Percentiles rank a stretch among this genome's conserved stretches.
Conservation (phyloP, 2,329 filamentous ascomycete genomes). For the Nemania sp. region DNA sequence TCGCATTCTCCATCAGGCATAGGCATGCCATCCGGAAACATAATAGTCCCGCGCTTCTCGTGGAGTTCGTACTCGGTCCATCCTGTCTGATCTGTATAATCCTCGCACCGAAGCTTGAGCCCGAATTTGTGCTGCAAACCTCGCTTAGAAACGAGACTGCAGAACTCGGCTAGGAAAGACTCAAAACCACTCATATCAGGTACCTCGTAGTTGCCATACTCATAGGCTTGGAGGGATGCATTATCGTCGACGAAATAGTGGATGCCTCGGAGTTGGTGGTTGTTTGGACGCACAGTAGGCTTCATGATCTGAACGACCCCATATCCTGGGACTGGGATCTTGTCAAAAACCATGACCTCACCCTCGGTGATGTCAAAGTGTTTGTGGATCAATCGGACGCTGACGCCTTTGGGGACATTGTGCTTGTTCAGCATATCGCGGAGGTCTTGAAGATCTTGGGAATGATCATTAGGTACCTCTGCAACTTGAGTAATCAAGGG, state of each 20-base stretch:
- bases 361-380: background rate
- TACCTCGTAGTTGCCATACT: constrained; percentile 19
- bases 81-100: constrained; percentile 16
- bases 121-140: constrained; percentile 19
- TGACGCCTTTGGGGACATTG: background rate
- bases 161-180: constrained; percentile 18
- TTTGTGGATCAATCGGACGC: background rate
- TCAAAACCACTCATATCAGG: constrained; percentile 21
- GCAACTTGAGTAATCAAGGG: background rate
- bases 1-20: constrained; percentile 18
- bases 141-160: constrained; percentile 9
- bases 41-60: constrained; percentile 16
- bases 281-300: constrained; percentile 15
- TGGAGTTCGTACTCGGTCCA: constrained; percentile 21
- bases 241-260: constrained; percentile 21
- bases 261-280: constrained; percentile 21
- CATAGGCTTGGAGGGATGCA: constrained; percentile 15
- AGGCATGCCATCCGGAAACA: constrained; percentile 21
- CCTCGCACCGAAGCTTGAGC: constrained; percentile 9
- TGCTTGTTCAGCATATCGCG: background rate
- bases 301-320: constrained; percentile 20
- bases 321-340: constrained; percentile 13
- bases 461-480: background rate
- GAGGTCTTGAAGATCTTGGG: background rate
- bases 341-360: constrained; percentile 26